Evolutionary conservation across 768 basidiomycete genomes (phyloP).

Genomic region (Leccinum aurantiacum): DNA sequence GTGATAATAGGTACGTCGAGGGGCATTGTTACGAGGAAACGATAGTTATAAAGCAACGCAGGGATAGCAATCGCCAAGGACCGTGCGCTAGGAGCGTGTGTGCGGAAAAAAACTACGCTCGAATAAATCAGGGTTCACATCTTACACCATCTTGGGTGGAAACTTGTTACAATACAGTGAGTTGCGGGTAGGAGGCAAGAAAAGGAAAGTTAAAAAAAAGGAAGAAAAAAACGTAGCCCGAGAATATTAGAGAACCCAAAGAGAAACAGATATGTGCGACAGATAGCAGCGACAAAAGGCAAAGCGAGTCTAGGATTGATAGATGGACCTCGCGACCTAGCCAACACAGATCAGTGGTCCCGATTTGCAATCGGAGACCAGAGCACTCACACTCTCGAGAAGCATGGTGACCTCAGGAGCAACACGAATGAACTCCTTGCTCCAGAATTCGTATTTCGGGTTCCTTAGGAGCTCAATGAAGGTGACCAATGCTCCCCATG

Average conservation of each 20-base stretch:
- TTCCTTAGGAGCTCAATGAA: slow-evolving; percentile 94
- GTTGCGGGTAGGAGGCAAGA: slow-evolving; percentile 39
- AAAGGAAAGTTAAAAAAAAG: slow-evolving; percentile 20
- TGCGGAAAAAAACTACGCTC: slow-evolving; percentile 19
- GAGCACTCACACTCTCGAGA: slow-evolving; percentile 70
- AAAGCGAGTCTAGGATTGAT: slow-evolving; percentile 67
- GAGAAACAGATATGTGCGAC: slow-evolving; percentile 72
- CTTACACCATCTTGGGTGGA: slow-evolving; percentile 50
- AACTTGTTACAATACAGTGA: slow-evolving; percentile 85
- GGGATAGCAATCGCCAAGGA: slow-evolving; percentile 13
- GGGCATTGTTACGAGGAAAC: background rate
- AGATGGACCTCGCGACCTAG: slow-evolving; percentile 77
- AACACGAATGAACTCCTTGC: slow-evolving; percentile 79
- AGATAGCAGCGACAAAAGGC: slow-evolving; percentile 74
- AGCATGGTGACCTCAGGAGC: slow-evolving; percentile 85
- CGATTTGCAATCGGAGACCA: slow-evolving; percentile 3
- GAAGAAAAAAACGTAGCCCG: slow-evolving; percentile 4
- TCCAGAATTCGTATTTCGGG: slow-evolving; percentile 89
- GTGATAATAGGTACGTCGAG: background rate
- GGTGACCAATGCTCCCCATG: slow-evolving; percentile 92
- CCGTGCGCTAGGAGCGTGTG: slow-evolving; percentile 15
- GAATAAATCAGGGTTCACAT: slow-evolving; percentile 46
- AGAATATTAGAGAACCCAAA: slow-evolving; percentile 48
- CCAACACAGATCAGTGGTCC: slow-evolving; percentile 4
- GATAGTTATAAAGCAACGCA: background rate